Percentiles rank a stretch among this genome's conserved stretches.
Evolutionary conservation across 2,329 filamentous ascomycete species (phyloP).

Genomic region (Teratosphaeria viscida): DNA sequence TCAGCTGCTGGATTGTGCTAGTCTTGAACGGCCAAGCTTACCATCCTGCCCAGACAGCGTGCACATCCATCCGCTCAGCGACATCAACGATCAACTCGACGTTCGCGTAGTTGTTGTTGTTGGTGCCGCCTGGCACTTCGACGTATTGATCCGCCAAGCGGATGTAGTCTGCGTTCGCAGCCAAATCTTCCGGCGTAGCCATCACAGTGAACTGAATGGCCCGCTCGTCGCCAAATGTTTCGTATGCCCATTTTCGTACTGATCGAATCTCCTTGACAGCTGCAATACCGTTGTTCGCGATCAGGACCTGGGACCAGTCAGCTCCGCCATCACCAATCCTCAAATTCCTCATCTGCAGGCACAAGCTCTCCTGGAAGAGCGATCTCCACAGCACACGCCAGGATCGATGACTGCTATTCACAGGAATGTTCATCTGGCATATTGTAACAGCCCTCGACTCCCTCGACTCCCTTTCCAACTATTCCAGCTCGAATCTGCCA

Average conservation of each 20-base stretch:
- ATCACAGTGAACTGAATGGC: slow-evolving; percentile 99
- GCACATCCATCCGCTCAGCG: slow-evolving; percentile 95
- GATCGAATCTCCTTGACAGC: slow-evolving; percentile 99
- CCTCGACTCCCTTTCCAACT: neutral
- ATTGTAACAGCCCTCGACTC: neutral
- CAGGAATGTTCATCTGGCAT: neutral
- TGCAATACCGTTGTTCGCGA: slow-evolving; percentile 99
- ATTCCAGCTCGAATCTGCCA: neutral
- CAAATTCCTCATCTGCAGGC: neutral
- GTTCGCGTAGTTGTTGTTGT: slow-evolving; percentile 99
- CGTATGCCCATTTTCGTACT: slow-evolving; percentile 99
- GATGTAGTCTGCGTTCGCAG: slow-evolving; percentile 98
- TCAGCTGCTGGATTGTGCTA: slow-evolving; percentile 11
- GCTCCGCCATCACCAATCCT: slow-evolving; percentile 9
- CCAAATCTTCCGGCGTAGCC: slow-evolving; percentile 95
- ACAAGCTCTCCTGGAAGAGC: neutral
- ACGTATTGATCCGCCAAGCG: slow-evolving; percentile 99
- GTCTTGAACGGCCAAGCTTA: slow-evolving; percentile 35
- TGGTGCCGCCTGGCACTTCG: slow-evolving; percentile 94
- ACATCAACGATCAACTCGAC: slow-evolving; percentile 98
- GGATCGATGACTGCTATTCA: neutral
- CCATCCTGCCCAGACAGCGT: slow-evolving; percentile 99
- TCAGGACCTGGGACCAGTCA: slow-evolving; percentile 60
- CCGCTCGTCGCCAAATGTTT: slow-evolving; percentile 95
- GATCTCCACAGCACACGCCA: neutral